These are phyloP conservation scores for Nemania diffusa DNA, from an alignment of 2,329 filamentous ascomycete genomes.

Conservation along the genomic window DNA sequence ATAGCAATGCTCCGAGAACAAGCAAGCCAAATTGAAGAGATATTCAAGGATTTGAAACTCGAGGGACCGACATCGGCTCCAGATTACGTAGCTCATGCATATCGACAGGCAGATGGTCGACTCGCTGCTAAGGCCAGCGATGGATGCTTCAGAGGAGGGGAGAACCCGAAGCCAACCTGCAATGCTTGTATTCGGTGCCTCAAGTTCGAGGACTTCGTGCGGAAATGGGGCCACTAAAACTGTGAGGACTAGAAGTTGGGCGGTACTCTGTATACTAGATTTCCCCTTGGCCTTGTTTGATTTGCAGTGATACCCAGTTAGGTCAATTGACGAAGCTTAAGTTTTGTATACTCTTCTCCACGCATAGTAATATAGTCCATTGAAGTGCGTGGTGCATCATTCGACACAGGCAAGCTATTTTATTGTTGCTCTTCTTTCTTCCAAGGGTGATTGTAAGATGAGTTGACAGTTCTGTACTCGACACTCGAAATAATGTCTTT, in stretches of 20 bases:
- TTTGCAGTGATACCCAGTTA: conserved; percentile 30
- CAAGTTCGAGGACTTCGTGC: conserved; percentile 39
- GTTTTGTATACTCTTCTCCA: not conserved
- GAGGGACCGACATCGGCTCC: conserved; percentile 31
- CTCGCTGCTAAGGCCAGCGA: conserved; percentile 31
- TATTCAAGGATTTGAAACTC: conserved; percentile 40
- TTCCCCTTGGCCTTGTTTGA: conserved; percentile 12
- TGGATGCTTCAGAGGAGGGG: conserved; percentile 11
- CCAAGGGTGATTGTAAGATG: not conserved
- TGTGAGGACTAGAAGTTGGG: not conserved
- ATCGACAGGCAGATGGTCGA: conserved; percentile 36
- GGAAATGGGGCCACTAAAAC: conserved; percentile 42
- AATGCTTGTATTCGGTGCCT: conserved; percentile 30
- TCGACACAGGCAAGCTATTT: not conserved
- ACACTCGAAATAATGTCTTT: not conserved
- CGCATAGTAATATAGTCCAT: not conserved
- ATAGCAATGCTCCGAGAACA: conserved; percentile 43
- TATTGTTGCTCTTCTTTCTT: not conserved
- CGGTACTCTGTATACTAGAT: not conserved
- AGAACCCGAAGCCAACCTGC: conserved; percentile 15
- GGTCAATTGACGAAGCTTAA: conserved; percentile 18
- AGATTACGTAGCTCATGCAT: conserved; percentile 43
- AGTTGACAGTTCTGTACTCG: not conserved
- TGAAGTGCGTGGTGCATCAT: not conserved
- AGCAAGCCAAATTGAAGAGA: conserved; percentile 37